A percentile compares a stretch with the other conserved stretches of the same genome.
Conservation (phyloP, 148 eudicot species). For the Spergularia marina region DNA sequence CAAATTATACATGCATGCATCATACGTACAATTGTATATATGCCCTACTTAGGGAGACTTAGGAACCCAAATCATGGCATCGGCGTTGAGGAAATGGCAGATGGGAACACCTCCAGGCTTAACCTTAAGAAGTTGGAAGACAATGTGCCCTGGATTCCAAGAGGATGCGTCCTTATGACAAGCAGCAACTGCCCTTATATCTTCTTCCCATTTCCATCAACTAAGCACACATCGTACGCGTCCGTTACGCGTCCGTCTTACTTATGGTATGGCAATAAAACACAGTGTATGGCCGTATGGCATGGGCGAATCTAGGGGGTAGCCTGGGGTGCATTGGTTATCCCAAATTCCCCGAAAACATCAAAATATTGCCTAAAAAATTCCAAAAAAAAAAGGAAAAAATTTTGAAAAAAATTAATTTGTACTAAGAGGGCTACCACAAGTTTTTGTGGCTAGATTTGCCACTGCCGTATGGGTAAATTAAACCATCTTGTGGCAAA, state of each 20-base stretch:
- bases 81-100: slow-evolving; percentile 12
- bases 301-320: too few relatives aligned
- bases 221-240: slow-evolving; percentile 31
- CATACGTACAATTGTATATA: too few relatives aligned
- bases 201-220: slow-evolving; percentile 19
- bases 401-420: too few relatives aligned
- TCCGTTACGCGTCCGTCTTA: slow-evolving; percentile 28
- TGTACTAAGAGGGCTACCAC: too few relatives aligned
- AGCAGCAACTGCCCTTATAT: slow-evolving; percentile 28
- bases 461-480: slow-evolving; percentile 19
- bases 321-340: too few relatives aligned
- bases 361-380: too few relatives aligned
- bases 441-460: too few relatives aligned
- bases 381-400: too few relatives aligned
- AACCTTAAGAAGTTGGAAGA: slow-evolving; percentile 40
- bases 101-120: slow-evolving; percentile 25
- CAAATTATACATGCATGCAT: too few relatives aligned
- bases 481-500: slow-evolving; percentile 45
- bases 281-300: too few relatives aligned
- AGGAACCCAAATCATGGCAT: slow-evolving; percentile 9
- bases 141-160: slow-evolving; percentile 45
- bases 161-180: slow-evolving; percentile 44
- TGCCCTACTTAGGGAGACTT: neutral
- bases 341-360: too few relatives aligned
- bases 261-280: slow-evolving; percentile 36